Base-by-base conservation (phyloP, 2,329 filamentous ascomycete species). In the Microdochium bolleyi region DNA sequence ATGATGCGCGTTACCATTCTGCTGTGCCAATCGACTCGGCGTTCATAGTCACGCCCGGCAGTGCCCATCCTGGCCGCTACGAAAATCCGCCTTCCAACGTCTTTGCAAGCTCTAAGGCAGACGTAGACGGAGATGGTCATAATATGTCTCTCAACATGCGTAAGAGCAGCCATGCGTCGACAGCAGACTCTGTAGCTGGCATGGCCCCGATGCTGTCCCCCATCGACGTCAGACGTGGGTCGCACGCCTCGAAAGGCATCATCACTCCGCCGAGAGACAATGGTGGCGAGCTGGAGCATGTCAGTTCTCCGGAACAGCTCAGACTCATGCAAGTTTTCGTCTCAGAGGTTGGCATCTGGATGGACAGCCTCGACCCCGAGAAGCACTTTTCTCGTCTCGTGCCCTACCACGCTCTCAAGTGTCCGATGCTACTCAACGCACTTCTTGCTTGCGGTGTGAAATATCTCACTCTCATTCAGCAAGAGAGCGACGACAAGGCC, bases 301-400 rank as follows among this genome's bases (percentile, higher is more conserved):
- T 96, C 48, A 84, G 82, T 57, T 83, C 82, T 3, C 80, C 84
- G 10, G 88, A 95, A 54, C 90, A 96, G 65, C 80, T 94, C 0
- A 73, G 86, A n/a, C 91, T 91, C 64, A 89, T 96, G 86, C 89
- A 95, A 66, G 85, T 91, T 0, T 97, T 95, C 65, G 86, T 95
- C 7, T 88, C 95, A 62, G 88, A 96, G 58, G 89, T 97, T 2
- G 91, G 87, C 1, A 70, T 90, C 2, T 96, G 92, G 90, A 95
- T 97, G 89, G 92, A 96, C 69, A 89, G 85, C 44, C 84, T 96
- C 74, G 89, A 95, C 70, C 79, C 83, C 32, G 79, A 85, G 58
- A 92, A 92, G 70, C 88, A 95, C 73, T 96, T 96, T 67, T 89
- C 89, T 24, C 81, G 87, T 49, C 74, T 89, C 19, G 75, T 96